phyloP scores from a whole-genome alignment of 2,329 filamentous ascomycete species.

The Neonectria hederae region DNA sequence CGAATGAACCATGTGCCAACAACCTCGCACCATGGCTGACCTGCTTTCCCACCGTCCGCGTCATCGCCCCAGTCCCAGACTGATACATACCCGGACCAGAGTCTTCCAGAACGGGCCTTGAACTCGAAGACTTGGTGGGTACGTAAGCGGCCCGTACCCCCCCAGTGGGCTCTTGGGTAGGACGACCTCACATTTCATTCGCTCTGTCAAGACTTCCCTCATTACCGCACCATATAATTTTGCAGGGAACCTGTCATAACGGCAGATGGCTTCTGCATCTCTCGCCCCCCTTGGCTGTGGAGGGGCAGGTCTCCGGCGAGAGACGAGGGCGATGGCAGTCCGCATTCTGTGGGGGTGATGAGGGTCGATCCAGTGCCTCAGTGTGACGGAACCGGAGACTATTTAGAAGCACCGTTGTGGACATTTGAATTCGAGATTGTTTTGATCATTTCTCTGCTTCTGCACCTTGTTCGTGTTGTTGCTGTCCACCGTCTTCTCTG shows the following conservation, averaged over 20 bases:
- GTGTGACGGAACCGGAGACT: constrained; percentile 24
- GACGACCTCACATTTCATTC: constrained; percentile 32
- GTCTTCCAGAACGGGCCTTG: constrained; percentile 24
- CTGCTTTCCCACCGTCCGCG: constrained; percentile 17
- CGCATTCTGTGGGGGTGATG: constrained; percentile 37
- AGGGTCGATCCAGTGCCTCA: constrained; percentile 32
- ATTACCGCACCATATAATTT: constrained; percentile 36
- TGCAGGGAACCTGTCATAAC: constrained; percentile 30
- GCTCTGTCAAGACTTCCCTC: constrained; percentile 27
- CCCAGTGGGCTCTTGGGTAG: constrained; percentile 25
- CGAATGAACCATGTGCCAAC: constrained; percentile 25
- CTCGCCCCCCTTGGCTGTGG: constrained; percentile 15
- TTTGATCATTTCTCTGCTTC: constrained; percentile 1
- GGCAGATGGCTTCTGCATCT: constrained; percentile 24
- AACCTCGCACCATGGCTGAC: constrained; percentile 19
- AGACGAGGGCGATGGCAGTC: constrained; percentile 26
- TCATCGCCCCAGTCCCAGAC: constrained; percentile 17
- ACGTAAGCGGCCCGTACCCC: constrained; percentile 34
- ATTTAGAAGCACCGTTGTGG: constrained; percentile 34
- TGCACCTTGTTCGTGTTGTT: neutral
- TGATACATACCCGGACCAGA: constrained; percentile 20
- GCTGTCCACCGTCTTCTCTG: neutral
- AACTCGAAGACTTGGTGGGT: constrained; percentile 33
- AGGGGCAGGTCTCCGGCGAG: constrained; percentile 15
- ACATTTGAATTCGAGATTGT: constrained; percentile 22